These are phyloP conservation scores for Anthracocystis walkeri DNA, from an alignment of 1,284 basidiomycete species.

Conservation along the genomic window DNA sequence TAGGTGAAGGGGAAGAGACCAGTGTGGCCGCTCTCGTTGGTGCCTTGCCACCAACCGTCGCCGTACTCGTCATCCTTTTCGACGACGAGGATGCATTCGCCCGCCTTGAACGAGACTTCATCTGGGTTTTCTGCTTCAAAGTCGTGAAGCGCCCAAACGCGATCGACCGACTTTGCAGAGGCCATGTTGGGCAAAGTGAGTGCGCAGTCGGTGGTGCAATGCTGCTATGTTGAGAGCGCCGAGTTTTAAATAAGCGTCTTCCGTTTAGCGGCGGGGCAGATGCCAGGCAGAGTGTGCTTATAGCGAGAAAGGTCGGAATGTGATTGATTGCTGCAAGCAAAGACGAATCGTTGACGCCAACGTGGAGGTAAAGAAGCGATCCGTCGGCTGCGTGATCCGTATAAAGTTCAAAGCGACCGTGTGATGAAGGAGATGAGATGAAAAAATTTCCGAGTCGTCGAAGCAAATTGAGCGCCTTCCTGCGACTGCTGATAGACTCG, in stretches of 20 bases:
- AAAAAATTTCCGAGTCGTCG: too few species aligned
- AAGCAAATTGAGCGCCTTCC: too few species aligned
- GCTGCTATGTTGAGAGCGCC: background rate
- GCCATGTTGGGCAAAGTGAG: constrained; percentile 26
- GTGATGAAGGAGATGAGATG: too few species aligned
- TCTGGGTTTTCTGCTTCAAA: constrained; percentile 93
- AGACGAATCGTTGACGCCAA: too few species aligned
- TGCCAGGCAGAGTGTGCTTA: too few species aligned
- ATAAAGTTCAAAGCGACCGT: too few species aligned
- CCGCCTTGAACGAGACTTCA: constrained; percentile 86
- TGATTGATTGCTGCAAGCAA: too few species aligned
- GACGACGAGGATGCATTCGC: constrained; percentile 87
- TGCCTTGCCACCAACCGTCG: constrained; percentile 99
- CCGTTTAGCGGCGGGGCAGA: background rate
- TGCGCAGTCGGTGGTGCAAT: background rate
- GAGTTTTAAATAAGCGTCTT: background rate
- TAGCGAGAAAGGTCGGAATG: too few species aligned
- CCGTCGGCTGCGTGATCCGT: too few species aligned
- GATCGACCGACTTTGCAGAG: constrained; percentile 53
- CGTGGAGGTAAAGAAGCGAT: too few species aligned
- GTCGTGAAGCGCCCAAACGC: constrained; percentile 78
- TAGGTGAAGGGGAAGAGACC: constrained; percentile 94
- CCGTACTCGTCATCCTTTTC: constrained; percentile 93
- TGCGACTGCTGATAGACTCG: too few species aligned
- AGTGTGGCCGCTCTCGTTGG: constrained; percentile 81